Conservation (phyloP, 306 rosid species). For the Cucumis sativus region DNA sequence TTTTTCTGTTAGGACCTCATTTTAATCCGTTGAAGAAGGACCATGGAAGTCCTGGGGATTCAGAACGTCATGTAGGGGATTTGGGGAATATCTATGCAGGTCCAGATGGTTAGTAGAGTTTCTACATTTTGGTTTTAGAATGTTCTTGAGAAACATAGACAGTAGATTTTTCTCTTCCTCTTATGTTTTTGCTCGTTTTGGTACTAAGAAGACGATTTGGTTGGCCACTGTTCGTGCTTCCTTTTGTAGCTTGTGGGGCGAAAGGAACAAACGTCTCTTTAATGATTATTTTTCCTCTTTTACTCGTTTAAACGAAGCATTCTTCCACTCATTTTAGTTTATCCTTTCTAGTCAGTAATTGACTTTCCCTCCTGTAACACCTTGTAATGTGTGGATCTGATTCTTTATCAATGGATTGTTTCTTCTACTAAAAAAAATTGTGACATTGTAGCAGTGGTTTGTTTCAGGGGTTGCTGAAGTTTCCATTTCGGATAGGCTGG, state of each 20-base stretch:
- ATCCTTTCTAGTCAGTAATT: too few species aligned
- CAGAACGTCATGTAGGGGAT: conserved; percentile 16
- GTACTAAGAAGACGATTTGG: too few species aligned
- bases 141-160: not conserved
- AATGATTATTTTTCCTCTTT: too few species aligned
- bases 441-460: not conserved
- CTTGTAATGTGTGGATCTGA: too few species aligned
- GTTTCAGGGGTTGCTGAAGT: conserved; percentile 13
- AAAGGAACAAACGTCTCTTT: too few species aligned
- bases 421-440: too few species aligned
- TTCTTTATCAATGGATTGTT: too few species aligned
- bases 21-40: conserved; percentile 12
- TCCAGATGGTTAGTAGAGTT: conserved; percentile 8
- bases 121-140: not conserved
- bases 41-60: conserved; percentile 11
- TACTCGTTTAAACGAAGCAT: too few species aligned
- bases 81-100: conserved; percentile 10
- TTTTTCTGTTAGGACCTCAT: conserved; percentile 4
- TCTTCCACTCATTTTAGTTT: too few species aligned
- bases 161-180: not conserved
- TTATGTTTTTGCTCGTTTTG: not conserved
- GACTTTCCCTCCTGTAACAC: too few species aligned
- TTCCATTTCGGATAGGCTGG: conserved; percentile 11
- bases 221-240: too few species aligned
- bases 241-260: too few species aligned